Conservation (phyloP, 257 asterid species). For the Coffea canephora region DNA sequence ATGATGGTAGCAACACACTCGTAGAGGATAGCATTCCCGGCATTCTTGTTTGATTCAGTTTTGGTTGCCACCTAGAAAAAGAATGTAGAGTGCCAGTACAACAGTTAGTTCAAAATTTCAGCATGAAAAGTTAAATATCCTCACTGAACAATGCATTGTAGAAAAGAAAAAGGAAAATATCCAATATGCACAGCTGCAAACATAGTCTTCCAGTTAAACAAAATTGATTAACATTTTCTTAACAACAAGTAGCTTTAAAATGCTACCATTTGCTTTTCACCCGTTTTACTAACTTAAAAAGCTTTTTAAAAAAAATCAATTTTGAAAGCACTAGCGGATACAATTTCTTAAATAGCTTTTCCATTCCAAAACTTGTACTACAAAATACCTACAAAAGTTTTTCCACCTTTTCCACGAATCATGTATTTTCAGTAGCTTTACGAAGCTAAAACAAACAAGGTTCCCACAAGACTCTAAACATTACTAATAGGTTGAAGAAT, state of each 20-base stretch:
- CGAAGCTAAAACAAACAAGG: background rate
- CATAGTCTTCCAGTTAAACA: background rate
- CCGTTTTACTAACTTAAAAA: background rate
- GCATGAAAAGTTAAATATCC: background rate
- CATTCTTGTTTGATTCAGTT: constrained; percentile 92
- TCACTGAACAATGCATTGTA: background rate
- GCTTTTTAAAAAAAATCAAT: too few relatives aligned
- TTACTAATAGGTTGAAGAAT: background rate
- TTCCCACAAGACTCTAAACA: background rate
- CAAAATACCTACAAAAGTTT: background rate
- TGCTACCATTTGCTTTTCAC: background rate
- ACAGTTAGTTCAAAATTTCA: background rate
- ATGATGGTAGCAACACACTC: constrained; percentile 94
- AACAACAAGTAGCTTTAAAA: background rate
- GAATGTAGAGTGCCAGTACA: constrained; percentile 21
- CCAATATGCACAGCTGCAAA: background rate
- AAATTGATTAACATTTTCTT: background rate
- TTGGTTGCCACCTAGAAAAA: constrained; percentile 88
- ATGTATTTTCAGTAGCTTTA: background rate
- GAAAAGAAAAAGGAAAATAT: background rate
- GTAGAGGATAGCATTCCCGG: constrained; percentile 94
- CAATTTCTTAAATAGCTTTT: background rate
- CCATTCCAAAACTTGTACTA: background rate
- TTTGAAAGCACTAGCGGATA: background rate
- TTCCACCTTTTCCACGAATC: background rate